Conservation (phyloP, 1,139 yeast species). For the Suhomyces kunorum region DNA sequence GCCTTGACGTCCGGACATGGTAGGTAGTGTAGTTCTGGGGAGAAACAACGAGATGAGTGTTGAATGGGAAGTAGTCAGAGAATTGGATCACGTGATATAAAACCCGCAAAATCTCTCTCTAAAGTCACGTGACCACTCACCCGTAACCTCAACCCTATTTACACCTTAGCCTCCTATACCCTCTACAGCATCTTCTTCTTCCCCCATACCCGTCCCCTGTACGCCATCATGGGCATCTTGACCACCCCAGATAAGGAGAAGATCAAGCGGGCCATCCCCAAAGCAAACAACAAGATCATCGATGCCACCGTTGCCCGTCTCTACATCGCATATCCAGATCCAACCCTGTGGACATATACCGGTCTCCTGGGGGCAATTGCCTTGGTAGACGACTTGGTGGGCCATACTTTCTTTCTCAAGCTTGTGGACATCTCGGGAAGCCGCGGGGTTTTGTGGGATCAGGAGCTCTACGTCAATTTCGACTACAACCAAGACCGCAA, state of each 20-base stretch:
- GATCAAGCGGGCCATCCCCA: slow-evolving; percentile 85
- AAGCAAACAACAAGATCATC: slow-evolving; percentile 80
- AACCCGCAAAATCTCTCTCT: no score
- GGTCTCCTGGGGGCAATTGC: slow-evolving; percentile 87
- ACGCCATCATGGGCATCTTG: slow-evolving; percentile 53
- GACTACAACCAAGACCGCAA: slow-evolving; percentile 91
- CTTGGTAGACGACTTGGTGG: slow-evolving; percentile 88
- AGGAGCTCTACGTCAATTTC: slow-evolving; percentile 85
- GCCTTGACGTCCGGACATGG: slow-evolving; percentile 75
- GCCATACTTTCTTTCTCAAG: slow-evolving; percentile 89
- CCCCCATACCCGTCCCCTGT: not conserved
- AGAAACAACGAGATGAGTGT: no score
- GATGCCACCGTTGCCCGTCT: slow-evolving; percentile 91
- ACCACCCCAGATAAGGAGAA: slow-evolving; percentile 78
- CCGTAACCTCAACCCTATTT: not conserved
- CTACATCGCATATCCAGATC: slow-evolving; percentile 87
- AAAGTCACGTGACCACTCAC: not conserved
- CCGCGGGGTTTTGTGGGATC: slow-evolving; percentile 95
- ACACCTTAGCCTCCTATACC: not conserved
- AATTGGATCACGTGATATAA: not conserved
- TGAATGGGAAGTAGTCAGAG: not conserved
- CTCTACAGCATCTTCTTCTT: no score
- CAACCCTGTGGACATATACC: slow-evolving; percentile 80
- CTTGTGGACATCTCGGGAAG: slow-evolving; percentile 80
- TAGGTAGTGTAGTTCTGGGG: not conserved